These are phyloP conservation scores for Camellia sinensis DNA, from an alignment of 148 eudicot species.

Conservation along the genomic window DNA sequence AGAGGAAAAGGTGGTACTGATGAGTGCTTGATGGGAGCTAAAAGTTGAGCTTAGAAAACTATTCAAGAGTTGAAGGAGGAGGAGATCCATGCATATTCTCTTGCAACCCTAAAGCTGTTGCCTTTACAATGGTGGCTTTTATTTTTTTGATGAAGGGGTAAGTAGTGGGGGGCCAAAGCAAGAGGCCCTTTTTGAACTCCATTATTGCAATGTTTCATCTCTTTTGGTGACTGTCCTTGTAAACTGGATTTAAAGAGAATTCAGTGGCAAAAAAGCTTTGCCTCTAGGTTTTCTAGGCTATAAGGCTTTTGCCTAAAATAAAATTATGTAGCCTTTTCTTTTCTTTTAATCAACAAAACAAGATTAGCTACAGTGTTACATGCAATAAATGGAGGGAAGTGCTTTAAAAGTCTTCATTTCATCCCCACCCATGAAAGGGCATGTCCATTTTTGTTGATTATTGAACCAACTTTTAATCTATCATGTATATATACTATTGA, in stretches of 20 bases:
- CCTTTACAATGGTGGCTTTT: slow-evolving; percentile 33
- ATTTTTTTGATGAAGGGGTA: slow-evolving; percentile 14
- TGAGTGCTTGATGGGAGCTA: slow-evolving; percentile 23
- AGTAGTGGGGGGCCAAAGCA: slow-evolving; percentile 39
- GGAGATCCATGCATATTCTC: slow-evolving; percentile 55
- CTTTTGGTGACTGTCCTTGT: slow-evolving; percentile 39
- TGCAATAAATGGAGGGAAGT: no score
- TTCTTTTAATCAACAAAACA: no score
- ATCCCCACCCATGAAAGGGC: background rate
- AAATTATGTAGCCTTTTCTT: no score
- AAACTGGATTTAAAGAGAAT: slow-evolving; percentile 23
- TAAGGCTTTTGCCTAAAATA: no score
- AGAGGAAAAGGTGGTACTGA: slow-evolving; percentile 29
- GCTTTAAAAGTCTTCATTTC: no score
- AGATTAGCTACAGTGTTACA: no score
- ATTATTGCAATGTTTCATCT: slow-evolving; percentile 36
- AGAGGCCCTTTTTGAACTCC: slow-evolving; percentile 39
- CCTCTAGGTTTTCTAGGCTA: no score
- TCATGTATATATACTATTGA: background rate
- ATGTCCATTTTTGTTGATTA: background rate
- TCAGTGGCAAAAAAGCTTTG: slow-evolving; percentile 27
- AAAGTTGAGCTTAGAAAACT: slow-evolving; percentile 16
- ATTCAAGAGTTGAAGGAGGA: slow-evolving; percentile 12
- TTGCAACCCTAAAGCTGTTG: slow-evolving; percentile 28
- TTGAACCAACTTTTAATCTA: background rate